A percentile compares a stretch with the other conserved stretches of the same genome.
phyloP scores from a whole-genome alignment of 352 stramenopile species.

The Phytopythium aichiense region DNA sequence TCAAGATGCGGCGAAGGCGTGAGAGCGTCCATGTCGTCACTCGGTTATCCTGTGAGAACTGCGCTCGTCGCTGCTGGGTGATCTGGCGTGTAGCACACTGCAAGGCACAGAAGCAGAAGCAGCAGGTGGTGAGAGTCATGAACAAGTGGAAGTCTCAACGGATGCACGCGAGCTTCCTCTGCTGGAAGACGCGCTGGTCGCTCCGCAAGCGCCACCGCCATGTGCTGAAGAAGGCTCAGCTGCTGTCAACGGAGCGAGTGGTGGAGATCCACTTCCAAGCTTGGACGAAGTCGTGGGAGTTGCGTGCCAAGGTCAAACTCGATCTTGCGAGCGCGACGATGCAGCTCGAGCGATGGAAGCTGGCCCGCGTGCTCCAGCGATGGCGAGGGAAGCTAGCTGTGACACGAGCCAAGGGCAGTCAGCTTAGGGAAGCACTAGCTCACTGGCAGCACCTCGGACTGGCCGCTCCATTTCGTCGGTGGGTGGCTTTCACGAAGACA shows the following conservation, averaged over 20 bases:
- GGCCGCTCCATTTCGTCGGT: conserved; percentile 12
- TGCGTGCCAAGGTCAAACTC: not conserved
- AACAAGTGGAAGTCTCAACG: conserved; percentile 24
- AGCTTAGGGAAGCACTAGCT: conserved; percentile 12
- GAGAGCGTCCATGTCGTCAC: not conserved
- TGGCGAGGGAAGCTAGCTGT: conserved; percentile 3
- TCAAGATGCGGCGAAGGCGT: conserved; percentile 2
- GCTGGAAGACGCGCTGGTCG: conserved; percentile 30
- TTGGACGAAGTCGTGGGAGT: conserved; percentile 17
- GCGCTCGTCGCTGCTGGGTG: conserved; percentile 13
- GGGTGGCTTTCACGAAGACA: not conserved
- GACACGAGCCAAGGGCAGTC: not conserved
- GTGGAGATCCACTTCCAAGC: conserved; percentile 19
- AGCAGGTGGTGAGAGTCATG: conserved; percentile 13
- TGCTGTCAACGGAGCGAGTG: conserved; percentile 12
- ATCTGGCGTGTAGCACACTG: conserved; percentile 15
- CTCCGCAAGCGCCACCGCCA: conserved; percentile 23
- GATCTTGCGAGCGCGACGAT: not conserved
- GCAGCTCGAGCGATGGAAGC: conserved; percentile 2
- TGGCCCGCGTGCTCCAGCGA: conserved; percentile 1
- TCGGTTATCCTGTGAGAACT: not conserved
- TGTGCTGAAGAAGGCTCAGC: conserved; percentile 13
- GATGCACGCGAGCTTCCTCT: conserved; percentile 19
- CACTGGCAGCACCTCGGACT: conserved; percentile 19
- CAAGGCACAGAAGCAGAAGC: conserved; percentile 9